A percentile compares a stretch with the other conserved stretches of the same genome.
phyloP scores from a whole-genome alignment of 1,284 basidiomycete species.

The Blastosporella zonata region DNA sequence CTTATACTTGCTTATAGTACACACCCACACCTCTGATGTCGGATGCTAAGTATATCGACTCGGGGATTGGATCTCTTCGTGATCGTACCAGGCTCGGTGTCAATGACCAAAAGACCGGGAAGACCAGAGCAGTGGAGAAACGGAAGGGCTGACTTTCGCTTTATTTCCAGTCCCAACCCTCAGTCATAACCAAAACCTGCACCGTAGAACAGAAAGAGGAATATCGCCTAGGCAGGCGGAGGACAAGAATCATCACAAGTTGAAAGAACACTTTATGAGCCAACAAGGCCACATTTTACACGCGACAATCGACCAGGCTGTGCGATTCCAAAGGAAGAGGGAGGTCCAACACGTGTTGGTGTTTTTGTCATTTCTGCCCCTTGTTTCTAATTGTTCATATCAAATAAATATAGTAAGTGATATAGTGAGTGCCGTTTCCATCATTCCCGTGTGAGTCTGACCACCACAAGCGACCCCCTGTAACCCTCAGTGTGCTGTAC shows the following conservation, averaged over 20 bases:
- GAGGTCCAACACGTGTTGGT: neutral
- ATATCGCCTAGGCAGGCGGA: neutral
- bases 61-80: neutral
- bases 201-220: neutral
- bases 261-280: neutral
- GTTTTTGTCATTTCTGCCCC: neutral
- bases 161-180: neutral
- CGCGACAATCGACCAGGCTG: neutral
- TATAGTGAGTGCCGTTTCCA: too few species aligned
- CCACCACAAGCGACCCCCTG: conserved; percentile 9
- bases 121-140: neutral
- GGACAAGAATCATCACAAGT: neutral
- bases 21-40: neutral
- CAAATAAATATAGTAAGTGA: conserved; percentile 11
- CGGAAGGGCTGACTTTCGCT: neutral
- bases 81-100: neutral
- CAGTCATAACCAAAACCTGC: neutral
- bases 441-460: conserved; percentile 8
- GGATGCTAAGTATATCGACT: neutral
- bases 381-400: conserved; percentile 15
- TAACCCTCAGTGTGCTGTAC: conserved; percentile 10
- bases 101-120: neutral
- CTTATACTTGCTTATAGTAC: neutral
- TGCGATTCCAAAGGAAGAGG: neutral
- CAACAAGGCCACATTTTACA: neutral